Evolutionary conservation across 2,329 filamentous ascomycete genomes (phyloP), one percentile per base, ranked within the genome.

Genomic region (Cercospora sp.): DNA sequence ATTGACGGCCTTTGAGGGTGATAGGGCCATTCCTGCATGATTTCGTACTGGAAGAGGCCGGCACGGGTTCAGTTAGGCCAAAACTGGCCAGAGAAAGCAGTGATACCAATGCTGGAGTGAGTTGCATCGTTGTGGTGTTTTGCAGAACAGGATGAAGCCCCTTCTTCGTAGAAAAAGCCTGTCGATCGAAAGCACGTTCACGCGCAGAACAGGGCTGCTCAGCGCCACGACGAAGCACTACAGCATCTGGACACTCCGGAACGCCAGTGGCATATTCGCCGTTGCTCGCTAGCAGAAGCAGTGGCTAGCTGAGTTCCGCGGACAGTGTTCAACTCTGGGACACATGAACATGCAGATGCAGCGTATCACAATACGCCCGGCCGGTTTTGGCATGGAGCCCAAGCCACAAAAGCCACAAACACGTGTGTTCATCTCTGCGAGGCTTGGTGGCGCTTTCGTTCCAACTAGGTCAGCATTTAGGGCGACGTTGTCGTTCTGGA

Each of bases 1-100:
- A 64, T 40, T 24, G 49, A 24, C 62, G 62, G 7, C 49, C 62
- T 34, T 64, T 21, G 32, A 57, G 30, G n/a, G 51, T 40, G 62
- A 59, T 58, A 32, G 53, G 7, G 30, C 51, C 51, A 24, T 26
- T 57, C 5, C 24, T 53, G 49, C 49, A 53, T 43, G 40, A 43
- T n/a, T 43, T 43, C 40, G 40, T 43, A 16, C 40, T 6, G 40
- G 40, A 43, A 43, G 40, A 43, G 40, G 40, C n/a, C n/a, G 40
- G 40, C 16, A 43, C 40, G n/a, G 40, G 40, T 43, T 43, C 40
- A n/a, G 40, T 43, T 6, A 43, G 40, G 2, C 13, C 40, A n/a
- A 16, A n/a, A 6, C 2, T 43, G 40, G 40, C 16, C 40, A 43
- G 40, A n/a, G 40, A 43, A 43, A 43, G 40, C 40, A 43, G 40